Conservation (phyloP, 2,329 filamentous ascomycete genomes). For the Stagonosporopsis cucurbitacearum region DNA sequence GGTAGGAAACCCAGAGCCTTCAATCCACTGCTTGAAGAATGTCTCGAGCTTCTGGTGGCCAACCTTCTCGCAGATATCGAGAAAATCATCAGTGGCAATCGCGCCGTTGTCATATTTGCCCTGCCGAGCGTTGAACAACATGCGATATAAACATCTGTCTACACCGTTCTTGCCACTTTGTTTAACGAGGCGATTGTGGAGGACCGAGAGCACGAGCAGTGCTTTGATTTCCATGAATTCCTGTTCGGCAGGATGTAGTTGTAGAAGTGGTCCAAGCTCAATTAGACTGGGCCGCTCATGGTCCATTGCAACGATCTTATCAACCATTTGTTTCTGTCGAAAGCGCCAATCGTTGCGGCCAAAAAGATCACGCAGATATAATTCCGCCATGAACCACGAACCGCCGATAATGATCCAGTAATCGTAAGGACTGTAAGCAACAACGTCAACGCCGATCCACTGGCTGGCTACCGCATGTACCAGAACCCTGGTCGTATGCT, state of each 20-base stretch:
- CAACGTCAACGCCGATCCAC: slow-evolving; percentile 93
- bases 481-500: slow-evolving; percentile 79
- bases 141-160: slow-evolving; percentile 81
- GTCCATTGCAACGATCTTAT: slow-evolving; percentile 82
- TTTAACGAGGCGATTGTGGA: slow-evolving; percentile 90
- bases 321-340: slow-evolving; percentile 82
- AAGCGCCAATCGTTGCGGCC: slow-evolving; percentile 96
- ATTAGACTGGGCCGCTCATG: slow-evolving; percentile 81
- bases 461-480: slow-evolving; percentile 87
- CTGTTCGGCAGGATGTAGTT: slow-evolving; percentile 82
- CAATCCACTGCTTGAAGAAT: slow-evolving; percentile 95
- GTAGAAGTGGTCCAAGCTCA: slow-evolving; percentile 77
- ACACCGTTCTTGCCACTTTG: slow-evolving; percentile 84
- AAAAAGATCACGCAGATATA: slow-evolving; percentile 87
- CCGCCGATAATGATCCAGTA: slow-evolving; percentile 90
- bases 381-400: slow-evolving; percentile 92
- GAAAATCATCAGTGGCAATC: slow-evolving; percentile 79
- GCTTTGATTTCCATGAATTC: slow-evolving; percentile 93
- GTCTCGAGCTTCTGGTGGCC: slow-evolving; percentile 85
- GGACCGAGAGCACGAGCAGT: slow-evolving; percentile 87
- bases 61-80: slow-evolving; percentile 84
- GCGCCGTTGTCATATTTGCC: slow-evolving; percentile 74
- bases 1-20: slow-evolving; percentile 83
- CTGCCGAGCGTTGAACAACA: slow-evolving; percentile 85
- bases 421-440: slow-evolving; percentile 80